Percentiles rank a stretch among this genome's conserved stretches.
phyloP scores from a whole-genome alignment of 352 stramenopile species.

The Albugo laibachii region DNA sequence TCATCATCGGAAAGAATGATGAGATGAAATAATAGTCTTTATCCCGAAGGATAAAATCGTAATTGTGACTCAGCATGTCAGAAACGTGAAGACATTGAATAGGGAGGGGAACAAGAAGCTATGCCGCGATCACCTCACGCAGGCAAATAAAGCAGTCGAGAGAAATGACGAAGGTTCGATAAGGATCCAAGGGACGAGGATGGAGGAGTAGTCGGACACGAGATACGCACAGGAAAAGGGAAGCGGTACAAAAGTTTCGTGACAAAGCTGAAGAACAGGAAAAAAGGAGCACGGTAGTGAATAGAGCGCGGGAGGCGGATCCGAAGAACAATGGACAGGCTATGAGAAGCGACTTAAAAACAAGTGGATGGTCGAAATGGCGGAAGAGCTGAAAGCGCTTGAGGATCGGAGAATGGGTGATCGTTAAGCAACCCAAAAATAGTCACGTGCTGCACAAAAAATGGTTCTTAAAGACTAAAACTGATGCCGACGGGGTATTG shows the following conservation, averaged over 20 bases:
- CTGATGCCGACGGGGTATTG: neutral
- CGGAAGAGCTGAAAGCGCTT: slow-evolving; percentile 2
- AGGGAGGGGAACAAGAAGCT: no score
- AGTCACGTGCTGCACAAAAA: neutral
- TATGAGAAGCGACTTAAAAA: slow-evolving; percentile 1
- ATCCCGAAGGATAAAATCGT: neutral
- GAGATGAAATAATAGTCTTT: neutral
- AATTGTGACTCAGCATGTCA: neutral
- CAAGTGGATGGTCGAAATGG: slow-evolving; percentile 1
- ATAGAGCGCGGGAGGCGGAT: neutral
- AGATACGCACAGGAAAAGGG: no score
- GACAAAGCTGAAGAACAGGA: neutral
- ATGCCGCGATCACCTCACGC: no score
- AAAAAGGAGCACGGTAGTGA: neutral
- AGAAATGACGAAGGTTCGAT: neutral
- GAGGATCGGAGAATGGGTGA: slow-evolving; percentile 4
- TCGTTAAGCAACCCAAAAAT: neutral
- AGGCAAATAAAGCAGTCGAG: no score
- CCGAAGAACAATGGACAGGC: slow-evolving; percentile 8
- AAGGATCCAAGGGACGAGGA: no score
- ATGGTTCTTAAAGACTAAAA: neutral
- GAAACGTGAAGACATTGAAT: neutral
- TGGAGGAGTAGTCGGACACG: no score
- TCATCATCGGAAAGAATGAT: no score
- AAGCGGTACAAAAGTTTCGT: no score